Evolutionary conservation across 169 alveolate genomes (phyloP).

Genomic region (Plasmodium billcollinsi): DNA sequence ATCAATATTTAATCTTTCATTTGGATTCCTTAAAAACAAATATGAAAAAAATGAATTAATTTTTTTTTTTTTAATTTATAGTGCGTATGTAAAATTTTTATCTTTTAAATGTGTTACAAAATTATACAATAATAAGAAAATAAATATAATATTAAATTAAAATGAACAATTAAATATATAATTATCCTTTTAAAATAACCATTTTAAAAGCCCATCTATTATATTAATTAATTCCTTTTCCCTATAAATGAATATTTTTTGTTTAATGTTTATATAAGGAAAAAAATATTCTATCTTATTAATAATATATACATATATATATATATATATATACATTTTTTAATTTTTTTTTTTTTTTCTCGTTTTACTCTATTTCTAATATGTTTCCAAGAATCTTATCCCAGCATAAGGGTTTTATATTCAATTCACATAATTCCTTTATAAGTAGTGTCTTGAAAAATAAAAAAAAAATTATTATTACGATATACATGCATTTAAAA

Average conservation of each 20-base stretch:
- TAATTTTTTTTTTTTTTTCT: constrained; percentile 6
- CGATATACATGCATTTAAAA: background rate
- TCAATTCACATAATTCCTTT: constrained; percentile 49
- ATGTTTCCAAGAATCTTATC: constrained; percentile 16
- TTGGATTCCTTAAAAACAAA: constrained; percentile 66
- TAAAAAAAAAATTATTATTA: background rate
- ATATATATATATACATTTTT: too few relatives aligned
- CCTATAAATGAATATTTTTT: constrained; percentile 14
- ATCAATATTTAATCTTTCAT: constrained; percentile 71
- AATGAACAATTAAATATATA: background rate
- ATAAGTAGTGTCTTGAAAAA: constrained; percentile 24
- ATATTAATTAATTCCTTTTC: constrained; percentile 65
- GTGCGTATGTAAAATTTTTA: background rate
- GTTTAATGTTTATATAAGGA: too few relatives aligned
- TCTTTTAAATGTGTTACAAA: background rate
- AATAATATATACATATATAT: too few relatives aligned
- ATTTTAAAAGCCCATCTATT: constrained; percentile 70
- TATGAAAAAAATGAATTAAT: background rate
- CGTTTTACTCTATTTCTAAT: constrained; percentile 33
- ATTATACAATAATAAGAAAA: background rate
- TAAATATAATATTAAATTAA: background rate
- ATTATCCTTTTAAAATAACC: constrained; percentile 11
- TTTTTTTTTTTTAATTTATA: background rate
- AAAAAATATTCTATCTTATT: too few relatives aligned
- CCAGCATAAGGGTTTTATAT: constrained; percentile 63